These are phyloP conservation scores for Sphaerulina musiva DNA, from an alignment of 2,329 filamentous ascomycete genomes.

Conservation along the genomic window DNA sequence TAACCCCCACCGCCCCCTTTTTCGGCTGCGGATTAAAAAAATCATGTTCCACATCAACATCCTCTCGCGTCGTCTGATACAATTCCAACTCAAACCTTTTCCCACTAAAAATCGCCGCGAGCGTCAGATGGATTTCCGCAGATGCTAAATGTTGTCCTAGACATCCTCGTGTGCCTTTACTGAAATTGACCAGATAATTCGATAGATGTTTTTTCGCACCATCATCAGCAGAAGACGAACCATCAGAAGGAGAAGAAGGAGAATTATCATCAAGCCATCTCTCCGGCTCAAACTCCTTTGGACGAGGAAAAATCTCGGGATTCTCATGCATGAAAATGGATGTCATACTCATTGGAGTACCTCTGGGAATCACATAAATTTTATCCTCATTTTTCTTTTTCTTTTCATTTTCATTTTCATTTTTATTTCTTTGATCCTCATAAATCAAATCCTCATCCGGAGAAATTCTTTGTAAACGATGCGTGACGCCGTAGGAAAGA, in stretches of 20 bases:
- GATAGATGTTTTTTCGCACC: conserved; percentile 3
- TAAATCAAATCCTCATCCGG: conserved; percentile 16
- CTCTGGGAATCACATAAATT: conserved; percentile 11
- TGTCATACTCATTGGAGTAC: conserved; percentile 30
- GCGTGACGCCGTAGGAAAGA: conserved; percentile 17
- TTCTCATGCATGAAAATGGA: conserved; percentile 30
- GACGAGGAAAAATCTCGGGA: conserved; percentile 27
- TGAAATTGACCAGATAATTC: conserved; percentile 22
- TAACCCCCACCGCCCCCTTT: not conserved
- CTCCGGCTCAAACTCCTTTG: conserved; percentile 29
- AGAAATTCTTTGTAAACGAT: conserved; percentile 20
- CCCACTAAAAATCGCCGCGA: conserved; percentile 12
- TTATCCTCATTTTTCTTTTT: no score
- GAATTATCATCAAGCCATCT: conserved; percentile 27
- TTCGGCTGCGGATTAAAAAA: conserved; percentile 2
- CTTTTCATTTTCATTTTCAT: no score
- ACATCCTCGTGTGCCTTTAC: conserved; percentile 30
- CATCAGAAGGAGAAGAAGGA: no score
- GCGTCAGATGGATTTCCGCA: conserved; percentile 20
- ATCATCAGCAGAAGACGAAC: no score
- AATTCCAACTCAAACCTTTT: conserved; percentile 15
- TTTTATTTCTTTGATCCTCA: not conserved
- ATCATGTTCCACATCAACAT: conserved; percentile 11
- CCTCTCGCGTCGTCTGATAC: conserved; percentile 9
- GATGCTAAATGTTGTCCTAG: conserved; percentile 24